phyloP scores from a whole-genome alignment of 441 rosid species.

The Erodium texanum region DNA sequence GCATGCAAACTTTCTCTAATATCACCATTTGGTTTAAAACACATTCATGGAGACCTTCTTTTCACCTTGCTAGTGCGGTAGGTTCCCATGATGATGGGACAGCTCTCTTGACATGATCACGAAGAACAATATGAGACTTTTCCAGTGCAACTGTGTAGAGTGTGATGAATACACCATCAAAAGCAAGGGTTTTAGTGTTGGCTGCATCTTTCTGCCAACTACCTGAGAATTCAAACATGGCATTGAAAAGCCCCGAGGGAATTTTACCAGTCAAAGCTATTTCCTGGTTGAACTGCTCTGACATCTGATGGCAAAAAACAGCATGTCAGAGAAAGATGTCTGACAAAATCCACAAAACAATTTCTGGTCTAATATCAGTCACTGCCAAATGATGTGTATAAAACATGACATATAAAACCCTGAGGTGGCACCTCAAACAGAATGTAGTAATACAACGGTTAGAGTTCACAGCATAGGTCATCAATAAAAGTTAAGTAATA shows the following conservation, averaged over 20 bases:
- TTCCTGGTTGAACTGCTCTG: constrained; percentile 95
- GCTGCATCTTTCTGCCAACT: constrained; percentile 96
- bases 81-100: constrained; percentile 95
- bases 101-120: constrained; percentile 70
- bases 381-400: background rate
- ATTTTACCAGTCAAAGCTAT: constrained; percentile 81
- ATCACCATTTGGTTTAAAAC: background rate
- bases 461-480: background rate
- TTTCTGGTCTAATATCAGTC: constrained; percentile 1
- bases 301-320: constrained; percentile 46
- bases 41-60: background rate
- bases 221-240: constrained; percentile 79
- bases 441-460: background rate
- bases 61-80: constrained; percentile 84
- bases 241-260: constrained; percentile 85
- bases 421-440: background rate
- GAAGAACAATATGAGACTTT: constrained; percentile 67
- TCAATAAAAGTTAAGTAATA: background rate
- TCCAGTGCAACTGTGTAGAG: constrained; percentile 77
- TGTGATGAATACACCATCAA: constrained; percentile 86
- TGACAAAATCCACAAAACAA: constrained; percentile 1
- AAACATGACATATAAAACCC: background rate
- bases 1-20: background rate
- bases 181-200: constrained; percentile 77
- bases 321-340: constrained; percentile 1